Percentiles rank a stretch among this genome's conserved stretches.
phyloP scores from a whole-genome alignment of 257 asterid genomes.

The Eustoma russellianum region DNA sequence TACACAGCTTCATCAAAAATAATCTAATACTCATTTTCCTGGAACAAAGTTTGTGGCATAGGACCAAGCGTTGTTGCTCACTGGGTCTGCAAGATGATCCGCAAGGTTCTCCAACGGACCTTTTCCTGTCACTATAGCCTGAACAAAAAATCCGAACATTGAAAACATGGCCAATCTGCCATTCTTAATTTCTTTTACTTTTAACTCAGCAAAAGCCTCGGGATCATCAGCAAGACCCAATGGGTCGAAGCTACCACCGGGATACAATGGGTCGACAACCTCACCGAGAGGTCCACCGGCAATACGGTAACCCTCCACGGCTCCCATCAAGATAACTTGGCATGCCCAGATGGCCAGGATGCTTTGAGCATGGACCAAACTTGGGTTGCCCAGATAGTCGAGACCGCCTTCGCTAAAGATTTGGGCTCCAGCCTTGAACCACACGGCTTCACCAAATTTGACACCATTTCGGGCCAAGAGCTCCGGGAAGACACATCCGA shows the following conservation, averaged over 20 bases:
- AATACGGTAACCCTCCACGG: constrained; percentile 49
- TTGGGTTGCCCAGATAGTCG: constrained; percentile 51
- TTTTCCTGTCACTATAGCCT: constrained; percentile 40
- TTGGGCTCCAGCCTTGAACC: constrained; percentile 52
- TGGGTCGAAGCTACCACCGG: constrained; percentile 39
- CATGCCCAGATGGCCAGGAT: constrained; percentile 48
- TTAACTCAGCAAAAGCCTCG: constrained; percentile 29
- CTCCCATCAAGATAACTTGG: constrained; percentile 50
- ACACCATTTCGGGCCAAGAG: constrained; percentile 34
- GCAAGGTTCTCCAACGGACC: constrained; percentile 45
- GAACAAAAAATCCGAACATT: constrained; percentile 34
- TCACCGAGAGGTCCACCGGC: constrained; percentile 50
- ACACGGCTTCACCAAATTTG: constrained; percentile 41
- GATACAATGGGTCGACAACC: constrained; percentile 30
- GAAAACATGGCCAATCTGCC: constrained; percentile 33
- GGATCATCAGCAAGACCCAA: constrained; percentile 33
- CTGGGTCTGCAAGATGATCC: constrained; percentile 42
- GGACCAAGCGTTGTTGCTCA: constrained; percentile 48
- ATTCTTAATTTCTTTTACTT: constrained; percentile 30
- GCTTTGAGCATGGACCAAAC: constrained; percentile 52
- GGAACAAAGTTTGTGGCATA: constrained; percentile 45
- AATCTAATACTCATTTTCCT: constrained; percentile 22
- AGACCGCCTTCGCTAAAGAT: constrained; percentile 42
- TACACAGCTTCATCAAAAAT: no score
- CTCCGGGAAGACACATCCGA: constrained; percentile 39